phyloP scores from a whole-genome alignment of 1,284 basidiomycete genomes.

The Waitea zeae region DNA sequence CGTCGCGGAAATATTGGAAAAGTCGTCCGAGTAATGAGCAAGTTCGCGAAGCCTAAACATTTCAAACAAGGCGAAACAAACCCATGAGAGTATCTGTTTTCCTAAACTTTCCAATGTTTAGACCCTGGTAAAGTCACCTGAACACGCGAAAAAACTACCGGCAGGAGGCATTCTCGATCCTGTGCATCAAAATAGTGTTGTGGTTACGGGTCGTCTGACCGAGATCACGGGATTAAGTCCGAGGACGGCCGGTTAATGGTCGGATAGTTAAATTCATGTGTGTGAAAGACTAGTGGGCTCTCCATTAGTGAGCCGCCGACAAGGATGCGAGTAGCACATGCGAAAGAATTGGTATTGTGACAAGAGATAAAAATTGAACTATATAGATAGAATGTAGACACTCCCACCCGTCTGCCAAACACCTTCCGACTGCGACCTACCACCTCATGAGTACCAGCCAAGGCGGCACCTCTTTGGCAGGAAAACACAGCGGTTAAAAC shows the following conservation, averaged over 20 bases:
- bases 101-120: no score
- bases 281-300: background rate
- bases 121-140: no score
- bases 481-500: constrained; percentile 22
- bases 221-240: no score
- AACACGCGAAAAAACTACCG: no score
- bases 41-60: background rate
- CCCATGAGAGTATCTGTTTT: background rate
- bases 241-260: no score
- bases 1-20: background rate
- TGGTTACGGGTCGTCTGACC: no score
- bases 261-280: background rate
- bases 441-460: constrained; percentile 22
- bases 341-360: background rate
- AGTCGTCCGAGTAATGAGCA: background rate
- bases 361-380: background rate
- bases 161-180: no score
- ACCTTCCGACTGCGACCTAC: constrained; percentile 9
- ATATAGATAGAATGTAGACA: constrained; percentile 14
- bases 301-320: background rate
- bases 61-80: background rate
- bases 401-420: constrained; percentile 5
- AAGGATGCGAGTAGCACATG: background rate
- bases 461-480: constrained; percentile 39
- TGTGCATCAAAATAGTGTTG: no score